Base-by-base conservation (phyloP, 2,329 filamentous ascomycete genomes). In the Zasmidium angulare region DNA sequence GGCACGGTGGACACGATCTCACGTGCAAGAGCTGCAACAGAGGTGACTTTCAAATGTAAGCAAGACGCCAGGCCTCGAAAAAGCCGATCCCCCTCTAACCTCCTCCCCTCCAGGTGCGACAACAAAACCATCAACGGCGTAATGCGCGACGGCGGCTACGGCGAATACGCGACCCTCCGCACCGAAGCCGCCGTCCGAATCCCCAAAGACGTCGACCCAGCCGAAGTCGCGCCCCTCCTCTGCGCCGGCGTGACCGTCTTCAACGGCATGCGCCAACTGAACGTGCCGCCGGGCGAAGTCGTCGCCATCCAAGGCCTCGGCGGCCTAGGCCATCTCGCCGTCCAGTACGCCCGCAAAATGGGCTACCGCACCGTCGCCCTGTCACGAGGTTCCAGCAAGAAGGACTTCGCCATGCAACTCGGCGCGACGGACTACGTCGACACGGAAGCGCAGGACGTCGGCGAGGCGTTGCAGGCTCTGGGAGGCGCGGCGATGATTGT, bases 41-140 rank as follows among this genome's bases (percentile, higher is more conserved):
- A 17, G 85, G 84, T 1, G 72, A 83, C 22, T 89, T 84, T 76
- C 87, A 92, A 72, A 86, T 87, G 75, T 93, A n/a, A n/a, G n/a
- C n/a, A n/a, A n/a, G n/a, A n/a, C n/a, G n/a, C n/a, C n/a, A n/a
- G n/a, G n/a, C n/a, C n/a, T n/a, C n/a, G n/a, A n/a, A n/a, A n/a
- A n/a, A n/a, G n/a, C n/a, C n/a, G n/a, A n/a, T n/a, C n/a, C n/a
- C n/a, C n/a, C n/a, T n/a, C n/a, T n/a, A n/a, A n/a, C n/a, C n/a
- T n/a, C n/a, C n/a, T n/a, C n/a, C n/a, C n/a, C n/a, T n/a, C n/a
- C n/a, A n/a, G n/a, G n/a, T 29, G 90, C 74, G 79, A 84, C 21
- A 84, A 87, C 64, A 76, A 71, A 50, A 71, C 74, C 0, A 71
- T 91, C 69, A 92, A 90, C 71, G 89, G 90, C 12, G 81, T 89